These are phyloP conservation scores for Termitomyces sp. DNA, from an alignment of 768 basidiomycete species.

Conservation along the genomic window DNA sequence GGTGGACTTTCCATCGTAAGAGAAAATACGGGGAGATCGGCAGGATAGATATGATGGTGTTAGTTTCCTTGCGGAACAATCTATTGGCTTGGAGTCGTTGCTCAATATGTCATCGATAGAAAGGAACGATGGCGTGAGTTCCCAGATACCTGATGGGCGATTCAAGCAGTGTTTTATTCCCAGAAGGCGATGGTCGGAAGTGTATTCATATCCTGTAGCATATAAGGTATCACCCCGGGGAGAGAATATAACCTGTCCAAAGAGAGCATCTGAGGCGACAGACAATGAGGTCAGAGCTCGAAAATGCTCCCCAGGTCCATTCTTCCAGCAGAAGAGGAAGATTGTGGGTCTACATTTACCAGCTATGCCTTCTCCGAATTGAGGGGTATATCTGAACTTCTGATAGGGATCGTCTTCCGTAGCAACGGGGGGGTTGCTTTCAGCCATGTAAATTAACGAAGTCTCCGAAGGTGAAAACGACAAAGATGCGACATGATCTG, in stretches of 20 bases:
- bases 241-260: conserved; percentile 55
- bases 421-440: conserved; percentile 33
- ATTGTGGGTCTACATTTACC: conserved; percentile 47
- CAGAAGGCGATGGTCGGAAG: conserved; percentile 50
- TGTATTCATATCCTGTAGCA: conserved; percentile 59
- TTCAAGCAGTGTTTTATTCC: conserved; percentile 60
- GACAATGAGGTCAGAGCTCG: conserved; percentile 6
- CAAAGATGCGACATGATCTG: conserved; percentile 48
- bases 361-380: conserved; percentile 58
- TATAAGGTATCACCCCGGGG: conserved; percentile 36
- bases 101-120: conserved; percentile 3
- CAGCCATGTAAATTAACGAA: conserved; percentile 56
- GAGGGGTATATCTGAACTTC: conserved; percentile 51
- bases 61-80: conserved; percentile 29
- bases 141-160: conserved; percentile 53
- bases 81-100: conserved; percentile 1
- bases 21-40: conserved; percentile 53
- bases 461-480: conserved; percentile 50
- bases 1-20: conserved; percentile 14
- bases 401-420: conserved; percentile 26
- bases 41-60: conserved; percentile 40
- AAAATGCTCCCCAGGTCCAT: conserved; percentile 4
- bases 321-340: conserved; percentile 49
- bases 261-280: conserved; percentile 25
- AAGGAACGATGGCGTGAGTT: conserved; percentile 26